Evolutionary conservation across 176 grass and related monocot species (phyloP).

Genomic region (Canna indica): DNA sequence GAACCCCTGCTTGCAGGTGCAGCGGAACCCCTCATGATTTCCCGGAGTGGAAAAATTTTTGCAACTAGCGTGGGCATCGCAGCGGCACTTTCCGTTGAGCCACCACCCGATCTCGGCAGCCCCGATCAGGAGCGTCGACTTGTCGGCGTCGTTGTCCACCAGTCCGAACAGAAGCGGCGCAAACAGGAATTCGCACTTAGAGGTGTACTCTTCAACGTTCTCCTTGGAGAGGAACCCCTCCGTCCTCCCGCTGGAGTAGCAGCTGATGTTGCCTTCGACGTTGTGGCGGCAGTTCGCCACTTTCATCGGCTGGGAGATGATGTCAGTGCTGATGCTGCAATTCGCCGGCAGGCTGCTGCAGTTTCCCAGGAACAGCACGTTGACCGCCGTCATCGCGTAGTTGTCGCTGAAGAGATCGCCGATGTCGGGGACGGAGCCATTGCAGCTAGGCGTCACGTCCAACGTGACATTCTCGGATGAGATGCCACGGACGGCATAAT

Average conservation of each 20-base stretch:
- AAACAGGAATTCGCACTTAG: background rate
- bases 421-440: background rate
- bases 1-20: background rate
- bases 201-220: background rate
- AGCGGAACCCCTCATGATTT: background rate
- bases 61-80: background rate
- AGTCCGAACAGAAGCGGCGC: background rate
- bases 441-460: background rate
- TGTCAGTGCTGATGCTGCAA: background rate
- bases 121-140: background rate
- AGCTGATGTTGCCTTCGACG: background rate
- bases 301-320: background rate
- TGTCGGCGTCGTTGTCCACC: too few species aligned
- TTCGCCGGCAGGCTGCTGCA: background rate
- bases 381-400: background rate
- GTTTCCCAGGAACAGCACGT: background rate
- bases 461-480: background rate
- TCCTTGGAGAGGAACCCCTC: background rate
- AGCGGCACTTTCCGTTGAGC: constrained; percentile 1
- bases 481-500: background rate
- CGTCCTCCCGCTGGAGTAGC: background rate
- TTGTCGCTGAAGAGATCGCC: background rate
- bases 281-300: background rate
- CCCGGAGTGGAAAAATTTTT: background rate
- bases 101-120: constrained; percentile 5